Base-by-base conservation (phyloP, 2,329 filamentous ascomycete genomes). In the Rasamsonia emersonii region DNA sequence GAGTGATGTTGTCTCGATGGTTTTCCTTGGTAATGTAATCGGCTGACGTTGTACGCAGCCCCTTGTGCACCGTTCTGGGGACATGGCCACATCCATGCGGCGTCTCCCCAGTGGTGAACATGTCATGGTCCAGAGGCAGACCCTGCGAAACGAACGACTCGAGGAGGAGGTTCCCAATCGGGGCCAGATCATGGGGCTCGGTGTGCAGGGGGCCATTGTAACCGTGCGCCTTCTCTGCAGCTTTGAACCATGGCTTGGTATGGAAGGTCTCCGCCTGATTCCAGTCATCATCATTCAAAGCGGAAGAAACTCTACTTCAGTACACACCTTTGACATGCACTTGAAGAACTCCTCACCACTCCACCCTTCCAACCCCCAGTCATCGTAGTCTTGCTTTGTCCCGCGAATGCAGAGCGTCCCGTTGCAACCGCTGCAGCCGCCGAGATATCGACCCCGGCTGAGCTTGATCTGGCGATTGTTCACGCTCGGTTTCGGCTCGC, bases 11-110 rank as follows among this genome's bases (percentile, higher is more conserved):
- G 1, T 51, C 43, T n/a, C 53, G 48, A 24, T 51, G 47, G 14
- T 59, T 50, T n/a, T 53, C 51, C 15, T 65, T 64, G 1, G 60
- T 64, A 11, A 68, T 56, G 32, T 71, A 76, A 44, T 75, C 70
- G 9, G 71, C 71, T 0, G 64, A 62, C 0, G 70, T 75, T 1
- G 65, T 68, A 14, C 73, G 61, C 11, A 67, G 50, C 0, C 72
- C 73, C 32, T 69, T 58, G 32, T 67, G 60, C 2, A 71, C 68
- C 2, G 70, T 40, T 73, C 71, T n/a, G n/a, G n/a, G n/a, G n/a
- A n/a, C 68, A 47, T 76, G 71, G 2, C 73, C 72, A 41, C 71
- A 75, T 1, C 71, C 72, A 31, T 73, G 65, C 1, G 70, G 51
- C 13, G 62, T 64, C 18, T 67, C 59, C 11, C 69, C 68, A 15